Conservation (phyloP, 2,329 filamentous ascomycete genomes). For the Madurella fahalii region DNA sequence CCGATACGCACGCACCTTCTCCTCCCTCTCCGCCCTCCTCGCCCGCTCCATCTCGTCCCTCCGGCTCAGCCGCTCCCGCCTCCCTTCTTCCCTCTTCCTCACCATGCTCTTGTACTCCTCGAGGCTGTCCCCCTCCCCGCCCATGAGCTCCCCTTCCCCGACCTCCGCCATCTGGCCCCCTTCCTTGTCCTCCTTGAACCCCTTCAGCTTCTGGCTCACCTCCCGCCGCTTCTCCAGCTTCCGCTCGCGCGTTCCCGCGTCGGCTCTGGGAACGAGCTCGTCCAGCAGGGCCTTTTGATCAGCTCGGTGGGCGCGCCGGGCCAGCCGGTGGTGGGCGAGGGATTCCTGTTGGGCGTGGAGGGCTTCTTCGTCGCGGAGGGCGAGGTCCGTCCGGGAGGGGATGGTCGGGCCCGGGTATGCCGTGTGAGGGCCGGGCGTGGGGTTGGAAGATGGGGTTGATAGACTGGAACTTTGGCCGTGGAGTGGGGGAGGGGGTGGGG, state of each 20-base stretch:
- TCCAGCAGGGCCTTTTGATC: constrained; percentile 70
- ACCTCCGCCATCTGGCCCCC: constrained; percentile 52
- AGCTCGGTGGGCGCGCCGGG: constrained; percentile 61
- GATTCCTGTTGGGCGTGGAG: constrained; percentile 46
- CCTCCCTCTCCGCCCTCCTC: constrained; percentile 73
- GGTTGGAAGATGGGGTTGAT: neutral
- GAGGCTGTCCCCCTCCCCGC: constrained; percentile 56
- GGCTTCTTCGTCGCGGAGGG: constrained; percentile 50
- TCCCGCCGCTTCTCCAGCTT: constrained; percentile 80
- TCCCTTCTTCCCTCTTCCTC: constrained; percentile 63
- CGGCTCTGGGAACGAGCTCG: constrained; percentile 77
- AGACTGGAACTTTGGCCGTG: constrained; percentile 35
- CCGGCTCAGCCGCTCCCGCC: constrained; percentile 77
- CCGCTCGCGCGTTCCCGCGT: constrained; percentile 76
- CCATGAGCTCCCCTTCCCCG: constrained; percentile 73
- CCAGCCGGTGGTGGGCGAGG: constrained; percentile 52
- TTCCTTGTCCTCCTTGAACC: constrained; percentile 66
- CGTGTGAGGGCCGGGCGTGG: constrained; percentile 13
- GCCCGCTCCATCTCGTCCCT: constrained; percentile 77
- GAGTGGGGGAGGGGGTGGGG: constrained; percentile 41
- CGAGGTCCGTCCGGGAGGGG: constrained; percentile 70
- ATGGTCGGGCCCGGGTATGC: constrained; percentile 53
- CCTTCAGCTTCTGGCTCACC: constrained; percentile 65
- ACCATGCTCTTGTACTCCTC: constrained; percentile 66
- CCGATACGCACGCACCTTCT: constrained; percentile 63